Evolutionary conservation across 2,329 filamentous ascomycete species (phyloP).

Genomic region (Xylariaceae sp.): DNA sequence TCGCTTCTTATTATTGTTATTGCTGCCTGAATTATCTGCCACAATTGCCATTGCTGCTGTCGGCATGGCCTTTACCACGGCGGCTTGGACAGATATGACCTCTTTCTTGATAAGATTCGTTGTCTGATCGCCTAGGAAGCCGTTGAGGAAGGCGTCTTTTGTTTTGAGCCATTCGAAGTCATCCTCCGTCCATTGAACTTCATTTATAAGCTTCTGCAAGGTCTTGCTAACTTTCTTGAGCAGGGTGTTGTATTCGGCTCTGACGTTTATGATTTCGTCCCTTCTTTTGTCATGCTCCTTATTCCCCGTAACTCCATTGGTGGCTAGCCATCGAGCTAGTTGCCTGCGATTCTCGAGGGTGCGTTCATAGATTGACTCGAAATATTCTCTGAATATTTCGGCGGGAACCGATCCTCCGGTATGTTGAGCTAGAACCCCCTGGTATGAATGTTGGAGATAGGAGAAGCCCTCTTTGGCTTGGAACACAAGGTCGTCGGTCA

Average conservation of each 20-base stretch:
- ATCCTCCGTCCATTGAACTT: background rate
- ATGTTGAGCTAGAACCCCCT: background rate
- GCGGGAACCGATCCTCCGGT: no score
- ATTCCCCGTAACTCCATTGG: no score
- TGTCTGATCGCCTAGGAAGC: background rate
- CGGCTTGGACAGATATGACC: background rate
- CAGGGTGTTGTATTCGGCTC: no score
- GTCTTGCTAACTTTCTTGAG: no score
- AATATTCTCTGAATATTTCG: no score
- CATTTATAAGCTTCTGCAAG: no score
- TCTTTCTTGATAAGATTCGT: background rate
- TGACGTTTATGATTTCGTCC: no score
- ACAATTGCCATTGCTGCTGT: background rate
- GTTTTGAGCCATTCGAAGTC: conserved; percentile 4
- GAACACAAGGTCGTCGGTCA: background rate
- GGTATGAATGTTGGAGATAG: conserved; percentile 4
- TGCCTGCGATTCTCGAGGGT: no score
- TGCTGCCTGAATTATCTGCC: background rate
- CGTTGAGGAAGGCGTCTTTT: background rate
- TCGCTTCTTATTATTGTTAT: background rate
- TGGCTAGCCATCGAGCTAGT: no score
- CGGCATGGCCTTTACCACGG: background rate
- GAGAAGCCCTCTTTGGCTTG: background rate
- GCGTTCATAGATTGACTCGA: no score
- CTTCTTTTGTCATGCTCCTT: no score